Conservation (phyloP, 2,329 filamentous ascomycete genomes). For the Fusarium sp. region DNA sequence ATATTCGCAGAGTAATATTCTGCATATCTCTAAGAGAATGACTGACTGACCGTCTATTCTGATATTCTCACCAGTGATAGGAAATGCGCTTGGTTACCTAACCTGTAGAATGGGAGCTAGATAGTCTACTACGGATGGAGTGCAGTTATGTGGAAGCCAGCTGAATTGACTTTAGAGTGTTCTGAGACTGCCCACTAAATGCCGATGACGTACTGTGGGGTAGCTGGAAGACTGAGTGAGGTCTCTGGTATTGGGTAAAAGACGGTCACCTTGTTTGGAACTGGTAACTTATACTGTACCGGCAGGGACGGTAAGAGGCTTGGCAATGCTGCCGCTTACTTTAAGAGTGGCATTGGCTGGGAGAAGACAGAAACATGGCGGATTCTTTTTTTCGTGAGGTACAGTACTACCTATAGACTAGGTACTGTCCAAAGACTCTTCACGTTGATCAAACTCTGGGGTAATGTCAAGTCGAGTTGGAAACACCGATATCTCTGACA, state of each 20-base stretch:
- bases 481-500: constrained; percentile 23
- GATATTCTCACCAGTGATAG: neutral
- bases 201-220: constrained; percentile 44
- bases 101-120: no score
- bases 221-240: neutral
- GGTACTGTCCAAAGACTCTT: neutral
- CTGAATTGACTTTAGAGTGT: neutral
- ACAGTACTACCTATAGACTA: neutral
- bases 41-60: neutral
- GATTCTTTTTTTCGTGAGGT: neutral
- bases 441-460: constrained; percentile 1
- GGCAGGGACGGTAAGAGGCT: neutral
- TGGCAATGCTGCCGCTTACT: neutral
- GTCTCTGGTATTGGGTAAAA: neutral
- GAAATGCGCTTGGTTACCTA: neutral
- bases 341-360: neutral
- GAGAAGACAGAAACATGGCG: no score
- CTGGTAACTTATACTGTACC: neutral
- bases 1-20: constrained; percentile 7
- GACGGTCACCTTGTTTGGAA: neutral
- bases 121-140: neutral
- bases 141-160: neutral
- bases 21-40: constrained; percentile 5
- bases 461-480: neutral
- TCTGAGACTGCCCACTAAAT: neutral